Evolutionary conservation across 2,329 filamentous ascomycete genomes (phyloP).

Genomic region (Alternaria hordeiaustralica): DNA sequence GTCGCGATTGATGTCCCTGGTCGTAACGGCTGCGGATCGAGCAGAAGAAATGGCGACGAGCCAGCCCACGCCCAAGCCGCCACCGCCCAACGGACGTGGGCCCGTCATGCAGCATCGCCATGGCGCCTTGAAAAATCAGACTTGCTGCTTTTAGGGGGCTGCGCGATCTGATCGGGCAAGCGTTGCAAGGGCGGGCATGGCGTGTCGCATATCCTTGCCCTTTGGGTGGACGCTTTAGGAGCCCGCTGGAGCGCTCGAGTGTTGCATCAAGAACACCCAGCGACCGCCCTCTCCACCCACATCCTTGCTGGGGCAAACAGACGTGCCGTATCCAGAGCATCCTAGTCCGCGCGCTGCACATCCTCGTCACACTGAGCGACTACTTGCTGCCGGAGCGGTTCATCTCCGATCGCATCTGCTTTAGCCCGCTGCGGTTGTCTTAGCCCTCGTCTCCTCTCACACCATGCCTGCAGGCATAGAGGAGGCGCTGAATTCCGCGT

Average conservation of each 20-base stretch:
- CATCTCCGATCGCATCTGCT: slow-evolving; percentile 51
- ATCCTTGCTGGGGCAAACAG: slow-evolving; percentile 26
- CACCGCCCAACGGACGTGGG: slow-evolving; percentile 14
- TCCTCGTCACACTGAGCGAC: slow-evolving; percentile 32
- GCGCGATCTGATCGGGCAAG: slow-evolving; percentile 28
- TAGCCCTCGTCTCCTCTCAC: slow-evolving; percentile 32
- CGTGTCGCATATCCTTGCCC: slow-evolving; percentile 32
- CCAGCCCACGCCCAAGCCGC: slow-evolving; percentile 2
- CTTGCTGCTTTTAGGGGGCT: slow-evolving; percentile 15
- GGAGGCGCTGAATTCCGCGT: slow-evolving; percentile 29
- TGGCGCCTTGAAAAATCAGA: background rate
- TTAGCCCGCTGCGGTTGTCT: slow-evolving; percentile 25
- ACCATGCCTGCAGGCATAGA: slow-evolving; percentile 32
- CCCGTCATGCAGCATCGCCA: slow-evolving; percentile 9
- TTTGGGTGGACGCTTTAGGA: slow-evolving; percentile 19
- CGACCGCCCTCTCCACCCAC: slow-evolving; percentile 14
- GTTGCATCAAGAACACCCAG: slow-evolving; percentile 23
- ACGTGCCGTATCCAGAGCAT: slow-evolving; percentile 23
- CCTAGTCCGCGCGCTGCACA: slow-evolving; percentile 24
- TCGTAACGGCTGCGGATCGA: slow-evolving; percentile 35
- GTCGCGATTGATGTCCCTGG: slow-evolving; percentile 29
- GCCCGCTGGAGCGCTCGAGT: slow-evolving; percentile 8
- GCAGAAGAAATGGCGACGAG: slow-evolving; percentile 1
- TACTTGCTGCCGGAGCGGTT: slow-evolving; percentile 37
- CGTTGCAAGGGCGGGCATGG: slow-evolving; percentile 25